Conservation (phyloP, 2,329 filamentous ascomycete genomes). For the Hymenoscyphus occultus region DNA sequence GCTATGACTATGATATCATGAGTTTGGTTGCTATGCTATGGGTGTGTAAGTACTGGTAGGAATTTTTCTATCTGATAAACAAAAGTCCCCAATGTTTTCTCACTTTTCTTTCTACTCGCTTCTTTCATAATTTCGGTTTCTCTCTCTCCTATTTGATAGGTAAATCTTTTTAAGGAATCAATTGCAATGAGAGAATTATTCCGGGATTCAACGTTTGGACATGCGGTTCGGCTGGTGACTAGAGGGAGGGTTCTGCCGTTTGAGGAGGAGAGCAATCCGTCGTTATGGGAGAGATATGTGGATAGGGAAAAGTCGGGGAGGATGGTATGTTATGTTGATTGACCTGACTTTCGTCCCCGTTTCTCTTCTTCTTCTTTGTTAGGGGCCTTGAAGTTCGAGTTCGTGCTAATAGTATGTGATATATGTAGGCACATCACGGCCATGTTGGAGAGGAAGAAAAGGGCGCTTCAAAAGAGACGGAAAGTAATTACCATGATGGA, state of each 20-base stretch:
- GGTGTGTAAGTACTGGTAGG: no score
- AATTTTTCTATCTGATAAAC: no score
- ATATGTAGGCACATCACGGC: slow-evolving; percentile 41
- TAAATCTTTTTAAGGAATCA: neutral
- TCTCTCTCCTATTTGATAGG: no score
- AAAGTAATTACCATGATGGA: slow-evolving; percentile 8
- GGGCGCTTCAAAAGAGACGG: slow-evolving; percentile 24
- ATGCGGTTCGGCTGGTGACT: slow-evolving; percentile 42
- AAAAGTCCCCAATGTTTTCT: no score
- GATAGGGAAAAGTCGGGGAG: slow-evolving; percentile 48
- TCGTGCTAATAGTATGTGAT: neutral
- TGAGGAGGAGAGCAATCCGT: slow-evolving; percentile 46
- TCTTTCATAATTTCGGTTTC: no score
- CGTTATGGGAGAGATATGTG: slow-evolving; percentile 48
- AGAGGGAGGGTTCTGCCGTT: slow-evolving; percentile 41
- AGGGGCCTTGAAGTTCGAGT: no score
- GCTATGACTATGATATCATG: no score
- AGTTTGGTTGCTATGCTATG: no score
- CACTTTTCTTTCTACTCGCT: no score
- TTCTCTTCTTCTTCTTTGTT: no score
- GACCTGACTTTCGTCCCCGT: no score
- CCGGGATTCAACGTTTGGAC: slow-evolving; percentile 43
- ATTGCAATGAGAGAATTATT: slow-evolving; percentile 39
- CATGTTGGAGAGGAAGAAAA: slow-evolving; percentile 31
- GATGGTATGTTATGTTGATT: slow-evolving; percentile 27